These are phyloP conservation scores for Wallacemonas sp. DNA, from an alignment of 208 protist species.

Conservation along the genomic window DNA sequence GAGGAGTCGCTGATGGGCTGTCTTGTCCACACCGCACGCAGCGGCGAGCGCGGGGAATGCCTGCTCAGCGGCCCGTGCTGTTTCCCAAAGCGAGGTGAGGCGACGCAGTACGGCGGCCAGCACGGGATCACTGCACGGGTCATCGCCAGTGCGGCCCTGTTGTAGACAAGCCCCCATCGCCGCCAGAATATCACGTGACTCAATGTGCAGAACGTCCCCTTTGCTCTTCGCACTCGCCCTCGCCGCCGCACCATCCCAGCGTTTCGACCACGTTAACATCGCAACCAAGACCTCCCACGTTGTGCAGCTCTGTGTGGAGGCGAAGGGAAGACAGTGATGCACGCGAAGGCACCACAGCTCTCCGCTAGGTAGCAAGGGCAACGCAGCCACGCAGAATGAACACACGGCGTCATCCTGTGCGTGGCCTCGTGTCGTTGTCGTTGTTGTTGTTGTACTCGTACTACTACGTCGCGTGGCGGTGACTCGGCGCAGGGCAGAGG, in stretches of 20 bases:
- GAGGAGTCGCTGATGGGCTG: slow-evolving; percentile 16
- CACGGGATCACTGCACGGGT: not conserved
- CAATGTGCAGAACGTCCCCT: not conserved
- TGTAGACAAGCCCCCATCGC: slow-evolving; percentile 1
- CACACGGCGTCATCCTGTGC: too few species aligned
- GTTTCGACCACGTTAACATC: slow-evolving; percentile 2
- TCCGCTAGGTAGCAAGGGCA: slow-evolving; percentile 2
- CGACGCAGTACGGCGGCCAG: slow-evolving; percentile 7
- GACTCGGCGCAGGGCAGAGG: too few species aligned
- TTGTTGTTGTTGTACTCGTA: not conserved
- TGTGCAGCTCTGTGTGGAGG: not conserved
- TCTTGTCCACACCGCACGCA: slow-evolving; percentile 30
- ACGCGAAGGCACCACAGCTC: slow-evolving; percentile 1
- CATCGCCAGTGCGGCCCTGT: not conserved
- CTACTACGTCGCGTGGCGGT: too few species aligned
- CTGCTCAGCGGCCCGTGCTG: slow-evolving; percentile 28
- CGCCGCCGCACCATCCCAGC: not conserved
- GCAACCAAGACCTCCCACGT: slow-evolving; percentile 7
- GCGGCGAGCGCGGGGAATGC: slow-evolving; percentile 16
- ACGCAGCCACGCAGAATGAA: not conserved
- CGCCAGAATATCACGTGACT: not conserved
- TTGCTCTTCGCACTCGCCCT: not conserved
- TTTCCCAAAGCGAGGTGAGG: slow-evolving; percentile 26
- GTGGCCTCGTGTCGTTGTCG: not conserved
- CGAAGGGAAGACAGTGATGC: not conserved